Evolutionary conservation across 2,329 filamentous ascomycete genomes (phyloP).

Genomic region (Monosporascus sp.): DNA sequence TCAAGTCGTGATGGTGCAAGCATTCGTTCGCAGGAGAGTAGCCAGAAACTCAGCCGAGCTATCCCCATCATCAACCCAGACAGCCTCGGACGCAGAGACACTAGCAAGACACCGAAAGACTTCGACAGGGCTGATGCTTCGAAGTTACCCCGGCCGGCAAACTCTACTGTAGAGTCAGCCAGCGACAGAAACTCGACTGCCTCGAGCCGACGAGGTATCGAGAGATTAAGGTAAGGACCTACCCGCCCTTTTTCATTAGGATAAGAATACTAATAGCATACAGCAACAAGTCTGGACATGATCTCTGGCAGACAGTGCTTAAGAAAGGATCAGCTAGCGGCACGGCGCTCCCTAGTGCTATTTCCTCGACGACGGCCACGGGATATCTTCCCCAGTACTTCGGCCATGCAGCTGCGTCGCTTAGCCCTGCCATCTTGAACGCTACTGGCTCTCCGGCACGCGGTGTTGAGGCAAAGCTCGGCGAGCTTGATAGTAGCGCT

Average conservation of each 20-base stretch:
- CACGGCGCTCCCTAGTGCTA: conserved; percentile 38
- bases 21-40: conserved; percentile 16
- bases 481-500: conserved; percentile 12
- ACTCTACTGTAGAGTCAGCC: conserved; percentile 4
- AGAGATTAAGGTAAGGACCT: conserved; percentile 24
- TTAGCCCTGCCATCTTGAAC: conserved; percentile 39
- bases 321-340: conserved; percentile 47
- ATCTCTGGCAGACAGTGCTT: conserved; percentile 45
- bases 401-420: conserved; percentile 46
- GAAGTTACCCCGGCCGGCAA: conserved; percentile 7
- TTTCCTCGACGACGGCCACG: conserved; percentile 49
- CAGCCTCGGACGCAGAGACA: conserved; percentile 7
- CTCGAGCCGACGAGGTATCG: conserved; percentile 14
- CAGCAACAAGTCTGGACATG: conserved; percentile 35
- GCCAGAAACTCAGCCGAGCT: conserved; percentile 25
- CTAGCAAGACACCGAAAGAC: conserved; percentile 9
- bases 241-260: not conserved
- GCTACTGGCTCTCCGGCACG: conserved; percentile 27
- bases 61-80: conserved; percentile 28
- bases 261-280: conserved; percentile 4
- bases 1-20: conserved; percentile 14
- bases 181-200: conserved; percentile 12
- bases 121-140: conserved; percentile 5
- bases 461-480: conserved; percentile 18
- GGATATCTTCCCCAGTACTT: conserved; percentile 49